Conservation (phyloP, 257 asterid species). For the Ehretia macrophylla region DNA sequence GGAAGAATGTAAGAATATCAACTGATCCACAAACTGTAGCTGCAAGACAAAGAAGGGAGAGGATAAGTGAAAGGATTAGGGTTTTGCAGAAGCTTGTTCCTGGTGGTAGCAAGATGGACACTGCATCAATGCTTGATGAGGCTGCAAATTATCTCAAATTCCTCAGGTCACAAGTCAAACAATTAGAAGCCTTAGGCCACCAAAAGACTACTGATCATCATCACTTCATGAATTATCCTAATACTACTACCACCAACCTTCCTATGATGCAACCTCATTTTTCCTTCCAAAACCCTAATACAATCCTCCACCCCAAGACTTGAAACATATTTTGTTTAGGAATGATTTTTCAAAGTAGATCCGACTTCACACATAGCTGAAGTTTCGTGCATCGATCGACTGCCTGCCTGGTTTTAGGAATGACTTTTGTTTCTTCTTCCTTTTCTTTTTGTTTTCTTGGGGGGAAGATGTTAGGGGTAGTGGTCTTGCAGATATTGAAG, state of each 20-base stretch:
- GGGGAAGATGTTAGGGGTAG: too few relatives aligned
- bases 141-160: conserved; percentile 95
- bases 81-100: conserved; percentile 86
- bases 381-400: too few relatives aligned
- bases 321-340: conserved; percentile 14
- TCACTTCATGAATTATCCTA: conserved; percentile 26
- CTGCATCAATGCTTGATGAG: conserved; percentile 98
- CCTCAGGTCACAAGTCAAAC: conserved; percentile 72
- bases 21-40: conserved; percentile 94
- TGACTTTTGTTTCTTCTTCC: neutral
- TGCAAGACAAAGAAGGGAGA: conserved; percentile 92
- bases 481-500: neutral
- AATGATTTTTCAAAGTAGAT: too few relatives aligned
- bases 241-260: conserved; percentile 32
- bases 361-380: too few relatives aligned
- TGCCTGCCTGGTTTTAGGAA: too few relatives aligned
- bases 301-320: conserved; percentile 29
- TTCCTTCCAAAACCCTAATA: conserved; percentile 19
- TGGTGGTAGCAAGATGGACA: conserved; percentile 95
- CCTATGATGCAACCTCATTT: conserved; percentile 39
- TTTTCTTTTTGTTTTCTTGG: neutral
- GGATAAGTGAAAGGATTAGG: conserved; percentile 87
- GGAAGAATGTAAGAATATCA: conserved; percentile 78
- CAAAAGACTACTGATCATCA: too few relatives aligned
- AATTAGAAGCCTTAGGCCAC: conserved; percentile 62